phyloP scores from a whole-genome alignment of 495 filamentous ascomycete species.

The Chaetomidium leptoderma region DNA sequence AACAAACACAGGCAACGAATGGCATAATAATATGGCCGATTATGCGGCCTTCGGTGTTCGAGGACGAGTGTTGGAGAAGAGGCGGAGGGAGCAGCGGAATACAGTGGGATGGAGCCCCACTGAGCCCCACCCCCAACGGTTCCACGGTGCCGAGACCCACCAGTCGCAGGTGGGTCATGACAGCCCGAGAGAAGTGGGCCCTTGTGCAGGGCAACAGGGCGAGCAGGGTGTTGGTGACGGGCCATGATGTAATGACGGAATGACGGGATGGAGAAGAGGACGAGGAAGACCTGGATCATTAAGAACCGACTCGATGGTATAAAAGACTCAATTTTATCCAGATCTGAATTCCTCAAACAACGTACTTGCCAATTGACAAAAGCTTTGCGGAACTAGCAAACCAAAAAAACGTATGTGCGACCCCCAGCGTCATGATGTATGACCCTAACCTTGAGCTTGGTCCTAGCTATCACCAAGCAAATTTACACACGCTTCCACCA shows the following conservation, averaged over 20 bases:
- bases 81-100: not conserved
- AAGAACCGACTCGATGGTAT: not conserved
- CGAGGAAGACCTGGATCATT: conserved; percentile 15
- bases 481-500: too few relatives aligned
- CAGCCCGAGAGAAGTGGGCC: not conserved
- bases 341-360: not conserved
- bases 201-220: not conserved
- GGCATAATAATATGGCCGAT: conserved; percentile 24
- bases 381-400: too few relatives aligned
- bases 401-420: too few relatives aligned
- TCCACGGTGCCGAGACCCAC: not conserved
- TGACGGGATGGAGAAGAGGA: conserved; percentile 9
- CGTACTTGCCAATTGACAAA: too few relatives aligned
- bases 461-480: too few relatives aligned
- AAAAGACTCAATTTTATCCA: not conserved
- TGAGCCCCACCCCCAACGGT: not conserved
- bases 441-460: too few relatives aligned
- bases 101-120: not conserved
- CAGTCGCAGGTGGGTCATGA: too few relatives aligned
- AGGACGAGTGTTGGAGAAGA: not conserved
- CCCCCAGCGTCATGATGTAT: too few relatives aligned
- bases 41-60: conserved; percentile 20
- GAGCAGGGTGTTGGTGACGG: not conserved
- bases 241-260: conserved; percentile 26
- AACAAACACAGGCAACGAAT: conserved; percentile 20